Percentiles rank a stretch among this genome's conserved stretches.
phyloP scores from a whole-genome alignment of 2,329 filamentous ascomycete genomes.

The Alternaria sp. region DNA sequence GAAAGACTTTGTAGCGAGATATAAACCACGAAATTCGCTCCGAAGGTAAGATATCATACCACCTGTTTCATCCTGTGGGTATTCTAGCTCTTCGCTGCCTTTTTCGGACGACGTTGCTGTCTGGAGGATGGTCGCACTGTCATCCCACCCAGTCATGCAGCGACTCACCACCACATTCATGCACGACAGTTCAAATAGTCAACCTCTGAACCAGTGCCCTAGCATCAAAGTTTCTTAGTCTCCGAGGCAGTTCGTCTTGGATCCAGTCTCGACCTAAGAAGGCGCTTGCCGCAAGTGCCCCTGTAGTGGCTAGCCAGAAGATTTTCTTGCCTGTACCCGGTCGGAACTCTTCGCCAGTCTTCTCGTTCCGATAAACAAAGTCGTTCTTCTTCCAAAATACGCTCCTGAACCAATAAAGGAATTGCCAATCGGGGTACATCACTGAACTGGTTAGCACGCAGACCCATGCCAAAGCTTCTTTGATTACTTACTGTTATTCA shows the following conservation, averaged over 20 bases:
- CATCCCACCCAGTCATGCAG: neutral
- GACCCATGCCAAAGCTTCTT: neutral
- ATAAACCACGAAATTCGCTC: neutral
- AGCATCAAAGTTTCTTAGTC: conserved; percentile 20
- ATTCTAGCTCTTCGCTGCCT: neutral
- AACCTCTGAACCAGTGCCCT: conserved; percentile 10
- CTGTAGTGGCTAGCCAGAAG: conserved; percentile 15
- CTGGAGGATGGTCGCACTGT: neutral
- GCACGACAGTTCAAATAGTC: neutral
- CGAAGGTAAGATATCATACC: neutral
- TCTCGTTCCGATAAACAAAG: conserved; percentile 46
- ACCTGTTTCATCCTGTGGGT: neutral
- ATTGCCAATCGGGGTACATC: conserved; percentile 64
- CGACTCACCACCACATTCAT: neutral
- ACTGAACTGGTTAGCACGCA: conserved; percentile 25
- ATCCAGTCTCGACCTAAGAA: conserved; percentile 29
- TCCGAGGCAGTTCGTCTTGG: conserved; percentile 19
- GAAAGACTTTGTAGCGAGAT: neutral
- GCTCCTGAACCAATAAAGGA: conserved; percentile 59
- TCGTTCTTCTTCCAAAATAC: conserved; percentile 56
- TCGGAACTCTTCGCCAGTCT: conserved; percentile 28
- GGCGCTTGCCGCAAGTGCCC: conserved; percentile 19
- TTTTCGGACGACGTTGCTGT: neutral
- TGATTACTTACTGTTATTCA: conserved; percentile 53
- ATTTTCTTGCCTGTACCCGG: conserved; percentile 21